A percentile compares a stretch with the other conserved stretches of the same genome.
Evolutionary conservation across 495 filamentous ascomycete genomes (phyloP).

Genomic region (Hypoxylon fuscum): DNA sequence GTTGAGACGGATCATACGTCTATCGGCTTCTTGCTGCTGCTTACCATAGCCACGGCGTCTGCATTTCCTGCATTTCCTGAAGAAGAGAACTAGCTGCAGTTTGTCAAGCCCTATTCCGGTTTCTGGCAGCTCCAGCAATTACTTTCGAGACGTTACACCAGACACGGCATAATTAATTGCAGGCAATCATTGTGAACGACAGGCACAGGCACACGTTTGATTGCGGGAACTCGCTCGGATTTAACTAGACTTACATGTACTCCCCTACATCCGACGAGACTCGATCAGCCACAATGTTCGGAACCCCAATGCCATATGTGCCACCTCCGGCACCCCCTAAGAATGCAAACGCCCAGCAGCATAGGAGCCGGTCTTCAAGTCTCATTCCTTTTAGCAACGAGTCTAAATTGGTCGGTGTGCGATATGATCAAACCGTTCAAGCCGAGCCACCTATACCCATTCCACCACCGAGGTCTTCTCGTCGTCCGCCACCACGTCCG

Average conservation of each 20-base stretch:
- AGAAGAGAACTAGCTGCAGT: constrained; percentile 1
- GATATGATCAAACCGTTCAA: constrained; percentile 64
- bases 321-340: constrained; percentile 47
- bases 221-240: too few species aligned
- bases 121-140: constrained; percentile 31
- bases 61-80: too few species aligned
- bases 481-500: constrained; percentile 40
- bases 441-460: constrained; percentile 65
- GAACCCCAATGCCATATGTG: constrained; percentile 28
- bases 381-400: constrained; percentile 57
- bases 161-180: constrained; percentile 16
- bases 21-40: too few species aligned
- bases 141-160: too few species aligned
- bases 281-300: constrained; percentile 34
- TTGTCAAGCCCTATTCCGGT: constrained; percentile 24
- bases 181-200: constrained; percentile 7
- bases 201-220: neutral
- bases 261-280: neutral
- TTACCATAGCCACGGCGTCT: too few species aligned
- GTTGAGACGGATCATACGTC: constrained; percentile 2
- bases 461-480: constrained; percentile 50
- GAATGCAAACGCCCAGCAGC: constrained; percentile 48
- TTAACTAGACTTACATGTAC: too few species aligned
- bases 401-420: constrained; percentile 58
- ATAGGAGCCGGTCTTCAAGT: constrained; percentile 43